These are phyloP conservation scores for Myxozyma mucilagina DNA, from an alignment of 805 yeast species.

Conservation along the genomic window DNA sequence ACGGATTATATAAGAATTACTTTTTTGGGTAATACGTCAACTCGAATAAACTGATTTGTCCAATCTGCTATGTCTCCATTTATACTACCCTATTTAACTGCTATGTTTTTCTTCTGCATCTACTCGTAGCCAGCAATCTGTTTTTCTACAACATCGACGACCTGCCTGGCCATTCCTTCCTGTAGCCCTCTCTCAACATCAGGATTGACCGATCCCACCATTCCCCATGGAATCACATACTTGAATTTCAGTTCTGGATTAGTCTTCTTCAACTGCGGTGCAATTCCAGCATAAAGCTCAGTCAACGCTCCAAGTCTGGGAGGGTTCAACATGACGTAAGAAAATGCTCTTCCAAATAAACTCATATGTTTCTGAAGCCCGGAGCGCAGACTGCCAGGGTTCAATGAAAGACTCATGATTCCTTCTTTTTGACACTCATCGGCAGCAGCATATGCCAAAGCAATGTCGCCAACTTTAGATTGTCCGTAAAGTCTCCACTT, in stretches of 20 bases:
- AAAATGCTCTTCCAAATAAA: neutral
- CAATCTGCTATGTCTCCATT: no score
- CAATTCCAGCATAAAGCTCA: conserved; percentile 9
- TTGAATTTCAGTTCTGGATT: neutral
- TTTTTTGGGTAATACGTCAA: neutral
- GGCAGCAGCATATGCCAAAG: neutral
- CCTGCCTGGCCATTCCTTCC: neutral
- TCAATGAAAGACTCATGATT: conserved; percentile 15
- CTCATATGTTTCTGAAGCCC: neutral
- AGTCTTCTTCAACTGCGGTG: neutral
- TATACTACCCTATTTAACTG: neutral
- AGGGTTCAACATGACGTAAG: neutral
- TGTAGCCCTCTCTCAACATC: neutral
- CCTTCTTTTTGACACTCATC: neutral
- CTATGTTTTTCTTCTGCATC: neutral
- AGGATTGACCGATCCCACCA: neutral
- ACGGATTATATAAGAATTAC: neutral
- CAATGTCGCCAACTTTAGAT: conserved; percentile 46
- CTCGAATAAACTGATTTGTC: no score
- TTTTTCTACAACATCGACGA: conserved; percentile 3
- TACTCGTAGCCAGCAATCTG: neutral
- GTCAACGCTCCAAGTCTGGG: conserved; percentile 11
- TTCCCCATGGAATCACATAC: conserved; percentile 9
- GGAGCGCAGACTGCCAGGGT: conserved; percentile 18
- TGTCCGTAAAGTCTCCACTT: conserved; percentile 42